Conservation (phyloP, 371 early-diverging fungal genomes). For the Nematocida homosporus region DNA sequence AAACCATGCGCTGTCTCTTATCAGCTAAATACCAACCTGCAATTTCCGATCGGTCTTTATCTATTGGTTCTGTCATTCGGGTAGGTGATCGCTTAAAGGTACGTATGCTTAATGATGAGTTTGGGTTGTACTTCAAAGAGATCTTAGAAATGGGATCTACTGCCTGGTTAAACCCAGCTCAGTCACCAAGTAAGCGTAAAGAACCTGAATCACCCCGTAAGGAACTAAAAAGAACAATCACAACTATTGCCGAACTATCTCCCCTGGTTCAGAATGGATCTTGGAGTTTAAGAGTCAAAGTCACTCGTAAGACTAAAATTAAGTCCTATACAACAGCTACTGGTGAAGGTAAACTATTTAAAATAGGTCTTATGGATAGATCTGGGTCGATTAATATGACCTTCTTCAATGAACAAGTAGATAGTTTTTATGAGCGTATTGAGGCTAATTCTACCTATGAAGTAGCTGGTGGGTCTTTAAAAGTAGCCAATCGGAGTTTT, state of each 20-base stretch:
- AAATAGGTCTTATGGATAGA: slow-evolving; percentile 77
- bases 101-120: neutral
- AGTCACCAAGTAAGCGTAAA: slow-evolving; percentile 38
- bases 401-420: slow-evolving; percentile 77
- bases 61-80: slow-evolving; percentile 1
- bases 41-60: neutral
- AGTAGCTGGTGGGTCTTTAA: slow-evolving; percentile 75
- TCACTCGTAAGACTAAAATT: slow-evolving; percentile 61
- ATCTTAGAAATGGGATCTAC: neutral
- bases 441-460: slow-evolving; percentile 78
- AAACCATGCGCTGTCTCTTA: neutral
- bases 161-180: slow-evolving; percentile 5
- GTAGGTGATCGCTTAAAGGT: slow-evolving; percentile 20
- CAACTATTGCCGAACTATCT: slow-evolving; percentile 58
- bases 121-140: slow-evolving; percentile 28
- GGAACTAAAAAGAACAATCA: slow-evolving; percentile 28
- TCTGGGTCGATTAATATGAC: slow-evolving; percentile 83
- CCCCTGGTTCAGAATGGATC: slow-evolving; percentile 53
- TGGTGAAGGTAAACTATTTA: slow-evolving; percentile 78
- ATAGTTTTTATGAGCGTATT: slow-evolving; percentile 72
- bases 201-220: slow-evolving; percentile 8
- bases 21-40: neutral
- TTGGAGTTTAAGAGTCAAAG: slow-evolving; percentile 63
- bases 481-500: slow-evolving; percentile 78
- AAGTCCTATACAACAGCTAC: slow-evolving; percentile 54